Evolutionary conservation across 2,329 filamentous ascomycete genomes (phyloP).

Genomic region (Aspergillus hortae): DNA sequence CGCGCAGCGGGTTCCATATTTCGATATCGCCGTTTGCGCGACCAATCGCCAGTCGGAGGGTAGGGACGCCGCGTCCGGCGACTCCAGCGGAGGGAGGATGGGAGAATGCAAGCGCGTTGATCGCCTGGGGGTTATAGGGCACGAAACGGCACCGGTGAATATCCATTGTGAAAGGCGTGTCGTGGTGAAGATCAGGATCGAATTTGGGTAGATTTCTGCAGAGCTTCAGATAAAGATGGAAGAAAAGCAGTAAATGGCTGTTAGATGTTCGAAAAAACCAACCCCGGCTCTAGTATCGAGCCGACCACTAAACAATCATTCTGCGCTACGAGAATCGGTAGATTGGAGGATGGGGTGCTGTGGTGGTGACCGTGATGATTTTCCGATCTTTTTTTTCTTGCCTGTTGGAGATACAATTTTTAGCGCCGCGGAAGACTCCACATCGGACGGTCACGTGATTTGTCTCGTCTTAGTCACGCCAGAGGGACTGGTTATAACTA

Average conservation of each 20-base stretch:
- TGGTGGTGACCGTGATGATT: constrained; percentile 7
- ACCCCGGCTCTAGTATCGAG: constrained; percentile 18
- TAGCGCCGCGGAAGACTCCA: constrained; percentile 22
- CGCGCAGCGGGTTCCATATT: constrained; percentile 87
- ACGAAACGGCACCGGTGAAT: constrained; percentile 97
- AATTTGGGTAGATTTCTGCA: not conserved
- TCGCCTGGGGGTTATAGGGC: constrained; percentile 82
- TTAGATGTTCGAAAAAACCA: constrained; percentile 5
- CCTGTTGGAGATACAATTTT: constrained; percentile 26
- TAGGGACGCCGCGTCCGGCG: constrained; percentile 50
- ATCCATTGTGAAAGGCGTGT: constrained; percentile 62
- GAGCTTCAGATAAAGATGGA: not conserved
- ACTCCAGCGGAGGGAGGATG: constrained; percentile 57
- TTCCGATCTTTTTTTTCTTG: constrained; percentile 12
- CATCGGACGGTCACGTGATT: constrained; percentile 19
- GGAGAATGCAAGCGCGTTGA: constrained; percentile 93
- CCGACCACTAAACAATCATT: constrained; percentile 21
- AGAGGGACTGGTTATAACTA: no score
- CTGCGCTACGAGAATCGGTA: constrained; percentile 5
- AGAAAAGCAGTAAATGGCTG: not conserved
- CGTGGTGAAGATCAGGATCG: not conserved
- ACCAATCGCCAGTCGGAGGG: constrained; percentile 78
- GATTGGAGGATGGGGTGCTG: constrained; percentile 1
- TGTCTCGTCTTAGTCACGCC: not conserved
- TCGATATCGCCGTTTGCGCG: constrained; percentile 95